phyloP scores from a whole-genome alignment of 257 asterid genomes.

The Scutellaria minor region DNA sequence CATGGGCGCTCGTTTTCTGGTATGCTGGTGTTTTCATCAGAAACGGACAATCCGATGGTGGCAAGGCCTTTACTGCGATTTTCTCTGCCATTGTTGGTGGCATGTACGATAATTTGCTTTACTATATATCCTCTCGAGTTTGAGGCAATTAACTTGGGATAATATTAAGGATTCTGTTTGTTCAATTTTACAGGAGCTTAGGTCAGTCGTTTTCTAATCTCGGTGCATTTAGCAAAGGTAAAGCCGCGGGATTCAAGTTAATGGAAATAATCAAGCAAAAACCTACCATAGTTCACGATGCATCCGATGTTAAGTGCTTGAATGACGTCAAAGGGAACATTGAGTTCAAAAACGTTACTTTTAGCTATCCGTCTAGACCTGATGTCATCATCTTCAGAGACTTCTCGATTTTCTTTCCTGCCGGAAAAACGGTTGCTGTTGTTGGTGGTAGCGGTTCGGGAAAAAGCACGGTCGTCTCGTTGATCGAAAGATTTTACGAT shows the following conservation, averaged over 20 bases:
- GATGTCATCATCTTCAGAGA: constrained; percentile 90
- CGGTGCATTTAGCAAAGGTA: constrained; percentile 97
- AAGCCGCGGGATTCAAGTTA: constrained; percentile 90
- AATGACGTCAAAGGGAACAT: constrained; percentile 79
- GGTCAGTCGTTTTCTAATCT: constrained; percentile 98
- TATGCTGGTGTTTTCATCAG: constrained; percentile 96
- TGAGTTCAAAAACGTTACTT: constrained; percentile 85
- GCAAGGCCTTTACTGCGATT: constrained; percentile 95
- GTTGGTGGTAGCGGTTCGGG: constrained; percentile 99
- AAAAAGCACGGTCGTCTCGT: constrained; percentile 92
- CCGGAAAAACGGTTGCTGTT: constrained; percentile 96
- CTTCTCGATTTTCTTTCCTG: constrained; percentile 93
- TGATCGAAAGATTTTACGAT: constrained; percentile 94
- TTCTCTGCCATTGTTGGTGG: constrained; percentile 98
- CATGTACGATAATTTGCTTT: constrained; percentile 67
- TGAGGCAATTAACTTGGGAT: neutral
- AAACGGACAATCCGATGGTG: constrained; percentile 90
- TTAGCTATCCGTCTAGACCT: constrained; percentile 97
- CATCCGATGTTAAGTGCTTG: constrained; percentile 53
- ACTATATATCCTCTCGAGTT: neutral
- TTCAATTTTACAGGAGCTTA: constrained; percentile 76
- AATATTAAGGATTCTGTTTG: constrained; percentile 22
- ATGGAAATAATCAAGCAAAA: constrained; percentile 89
- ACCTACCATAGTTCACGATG: constrained; percentile 78
- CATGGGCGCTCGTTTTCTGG: constrained; percentile 99